Evolutionary conservation across 495 filamentous ascomycete genomes (phyloP).

Genomic region (Saxophila tyrrhenica): DNA sequence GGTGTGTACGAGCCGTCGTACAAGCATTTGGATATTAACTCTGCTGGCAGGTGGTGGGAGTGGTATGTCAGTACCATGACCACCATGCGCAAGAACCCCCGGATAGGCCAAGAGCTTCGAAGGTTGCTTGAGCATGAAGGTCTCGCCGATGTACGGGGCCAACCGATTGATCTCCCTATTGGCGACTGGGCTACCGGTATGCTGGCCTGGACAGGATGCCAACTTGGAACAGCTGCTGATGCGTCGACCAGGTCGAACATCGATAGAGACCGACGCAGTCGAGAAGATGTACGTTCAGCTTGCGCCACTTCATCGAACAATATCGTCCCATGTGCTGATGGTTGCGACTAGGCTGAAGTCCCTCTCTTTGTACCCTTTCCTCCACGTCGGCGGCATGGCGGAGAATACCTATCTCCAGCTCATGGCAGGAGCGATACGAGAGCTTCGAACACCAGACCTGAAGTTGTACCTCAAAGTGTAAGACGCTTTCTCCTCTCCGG

Average conservation of each 20-base stretch:
- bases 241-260: neutral
- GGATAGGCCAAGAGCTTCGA: conserved; percentile 21
- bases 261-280: neutral
- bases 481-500: neutral
- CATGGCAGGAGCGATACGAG: neutral
- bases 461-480: conserved; percentile 15
- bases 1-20: neutral
- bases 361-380: conserved; percentile 12
- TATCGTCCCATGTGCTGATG: neutral
- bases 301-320: neutral
- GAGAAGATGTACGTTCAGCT: neutral
- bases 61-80: conserved; percentile 22
- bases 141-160: conserved; percentile 7
- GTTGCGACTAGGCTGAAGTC: neutral
- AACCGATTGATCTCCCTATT: conserved; percentile 10
- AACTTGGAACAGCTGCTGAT: neutral
- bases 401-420: neutral
- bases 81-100: conserved; percentile 21
- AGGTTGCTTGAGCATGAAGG: conserved; percentile 8
- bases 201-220: neutral
- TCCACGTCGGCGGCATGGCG: conserved; percentile 1
- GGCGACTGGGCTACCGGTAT: conserved; percentile 21
- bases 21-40: neutral
- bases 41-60: conserved; percentile 19
- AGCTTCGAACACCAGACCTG: conserved; percentile 7